Percentiles rank a stretch among this genome's conserved stretches.
phyloP scores from a whole-genome alignment of 257 asterid genomes.

The Hygrophila difformis region DNA sequence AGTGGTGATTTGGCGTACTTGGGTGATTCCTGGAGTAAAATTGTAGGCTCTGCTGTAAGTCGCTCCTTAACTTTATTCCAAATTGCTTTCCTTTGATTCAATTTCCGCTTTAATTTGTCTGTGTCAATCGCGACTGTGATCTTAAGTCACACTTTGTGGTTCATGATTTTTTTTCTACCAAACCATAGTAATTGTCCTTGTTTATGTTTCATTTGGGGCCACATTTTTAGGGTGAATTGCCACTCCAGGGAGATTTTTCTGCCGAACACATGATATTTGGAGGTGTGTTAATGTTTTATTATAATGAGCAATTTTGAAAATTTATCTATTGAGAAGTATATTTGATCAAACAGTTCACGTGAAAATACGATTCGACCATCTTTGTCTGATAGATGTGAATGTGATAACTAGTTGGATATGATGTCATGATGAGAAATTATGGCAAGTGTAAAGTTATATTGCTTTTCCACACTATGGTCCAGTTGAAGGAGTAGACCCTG shows the following conservation, averaged over 20 bases:
- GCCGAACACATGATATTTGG: constrained; percentile 99
- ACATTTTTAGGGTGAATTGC: constrained; percentile 78
- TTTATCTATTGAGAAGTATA: not conserved
- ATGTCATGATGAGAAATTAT: constrained; percentile 2
- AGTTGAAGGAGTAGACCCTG: constrained; percentile 97
- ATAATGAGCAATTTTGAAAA: not conserved
- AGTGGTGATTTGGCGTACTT: constrained; percentile 81
- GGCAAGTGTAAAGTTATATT: not conserved
- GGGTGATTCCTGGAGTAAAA: constrained; percentile 94
- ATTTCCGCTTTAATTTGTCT: not conserved
- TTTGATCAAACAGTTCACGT: not conserved
- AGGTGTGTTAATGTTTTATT: constrained; percentile 39
- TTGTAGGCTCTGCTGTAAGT: constrained; percentile 83
- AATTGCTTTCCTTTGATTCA: not conserved
- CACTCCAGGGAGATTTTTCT: constrained; percentile 98
- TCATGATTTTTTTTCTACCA: not conserved
- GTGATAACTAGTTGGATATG: no score
- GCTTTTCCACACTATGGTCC: constrained; percentile 16
- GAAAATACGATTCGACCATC: not conserved
- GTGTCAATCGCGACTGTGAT: no score
- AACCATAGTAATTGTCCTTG: not conserved
- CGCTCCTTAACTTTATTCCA: not conserved
- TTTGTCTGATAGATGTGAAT: not conserved
- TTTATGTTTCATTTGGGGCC: constrained; percentile 1
- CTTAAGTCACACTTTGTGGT: not conserved